phyloP scores from a whole-genome alignment of 2,329 filamentous ascomycete genomes.

The Diaporthe velutina region DNA sequence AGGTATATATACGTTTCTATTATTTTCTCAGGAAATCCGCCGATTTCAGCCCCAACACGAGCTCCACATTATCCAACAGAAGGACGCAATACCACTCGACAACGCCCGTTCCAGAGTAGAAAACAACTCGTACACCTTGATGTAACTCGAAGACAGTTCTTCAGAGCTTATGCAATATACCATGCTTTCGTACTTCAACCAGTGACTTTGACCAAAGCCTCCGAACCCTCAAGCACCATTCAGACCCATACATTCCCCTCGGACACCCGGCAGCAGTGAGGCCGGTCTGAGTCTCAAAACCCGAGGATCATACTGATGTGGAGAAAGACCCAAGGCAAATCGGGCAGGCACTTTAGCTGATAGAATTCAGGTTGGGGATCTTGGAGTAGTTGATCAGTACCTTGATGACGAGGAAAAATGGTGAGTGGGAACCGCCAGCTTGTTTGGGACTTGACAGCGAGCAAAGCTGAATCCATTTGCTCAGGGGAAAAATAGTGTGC shows the following conservation, averaged over 20 bases:
- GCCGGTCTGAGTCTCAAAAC: background rate
- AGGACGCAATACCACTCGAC: background rate
- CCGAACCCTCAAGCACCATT: too few relatives aligned
- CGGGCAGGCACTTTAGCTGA: background rate
- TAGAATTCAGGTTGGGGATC: background rate
- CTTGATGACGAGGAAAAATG: background rate
- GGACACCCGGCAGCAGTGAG: background rate
- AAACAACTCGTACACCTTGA: background rate
- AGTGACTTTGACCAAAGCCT: too few relatives aligned
- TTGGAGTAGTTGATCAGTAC: background rate
- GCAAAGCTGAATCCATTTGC: background rate
- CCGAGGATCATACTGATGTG: background rate
- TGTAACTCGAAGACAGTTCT: background rate
- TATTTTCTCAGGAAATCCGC: background rate
- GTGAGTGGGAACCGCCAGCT: background rate
- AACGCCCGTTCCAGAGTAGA: background rate
- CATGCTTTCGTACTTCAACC: too few relatives aligned
- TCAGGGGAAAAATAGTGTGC: background rate
- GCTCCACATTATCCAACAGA: background rate
- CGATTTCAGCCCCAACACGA: background rate
- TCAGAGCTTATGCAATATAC: background rate
- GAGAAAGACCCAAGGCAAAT: background rate
- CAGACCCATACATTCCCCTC: background rate
- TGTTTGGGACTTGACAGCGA: background rate
- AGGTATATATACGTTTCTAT: background rate